phyloP scores from a whole-genome alignment of 176 grass and related monocot genomes.

The Luzula sylvatica region DNA sequence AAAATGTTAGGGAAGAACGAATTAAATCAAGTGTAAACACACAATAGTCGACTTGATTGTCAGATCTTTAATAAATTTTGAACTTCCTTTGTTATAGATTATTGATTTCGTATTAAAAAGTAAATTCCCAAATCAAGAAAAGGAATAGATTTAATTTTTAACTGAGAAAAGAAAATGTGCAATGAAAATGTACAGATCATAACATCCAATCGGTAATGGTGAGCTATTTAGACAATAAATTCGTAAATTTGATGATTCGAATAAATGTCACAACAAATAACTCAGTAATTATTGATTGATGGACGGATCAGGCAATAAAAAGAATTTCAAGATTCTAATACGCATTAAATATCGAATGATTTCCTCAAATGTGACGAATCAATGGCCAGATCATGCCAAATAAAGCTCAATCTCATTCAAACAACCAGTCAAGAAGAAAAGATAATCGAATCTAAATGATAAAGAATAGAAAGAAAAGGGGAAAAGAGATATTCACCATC shows the following conservation, averaged over 20 bases:
- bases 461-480: not conserved
- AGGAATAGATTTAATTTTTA: not conserved
- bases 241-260: not conserved
- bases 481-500: slow-evolving; percentile 37
- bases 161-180: not conserved
- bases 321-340: not conserved
- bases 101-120: no score
- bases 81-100: no score
- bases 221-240: not conserved
- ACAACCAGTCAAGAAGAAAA: not conserved
- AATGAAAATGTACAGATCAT: not conserved
- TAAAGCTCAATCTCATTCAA: not conserved
- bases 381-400: slow-evolving; percentile 6
- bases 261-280: not conserved
- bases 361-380: not conserved
- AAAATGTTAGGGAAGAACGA: not conserved
- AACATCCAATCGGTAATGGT: not conserved
- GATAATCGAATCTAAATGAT: not conserved
- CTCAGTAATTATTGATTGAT: no score
- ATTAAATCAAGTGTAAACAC: not conserved
- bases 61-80: no score
- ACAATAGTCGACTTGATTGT: not conserved
- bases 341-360: not conserved
- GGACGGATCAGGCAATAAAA: not conserved
- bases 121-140: not conserved